Evolutionary conservation across 2,329 filamentous ascomycete genomes (phyloP), one percentile per base, ranked within the genome.

Genomic region (Xylaria sp.): DNA sequence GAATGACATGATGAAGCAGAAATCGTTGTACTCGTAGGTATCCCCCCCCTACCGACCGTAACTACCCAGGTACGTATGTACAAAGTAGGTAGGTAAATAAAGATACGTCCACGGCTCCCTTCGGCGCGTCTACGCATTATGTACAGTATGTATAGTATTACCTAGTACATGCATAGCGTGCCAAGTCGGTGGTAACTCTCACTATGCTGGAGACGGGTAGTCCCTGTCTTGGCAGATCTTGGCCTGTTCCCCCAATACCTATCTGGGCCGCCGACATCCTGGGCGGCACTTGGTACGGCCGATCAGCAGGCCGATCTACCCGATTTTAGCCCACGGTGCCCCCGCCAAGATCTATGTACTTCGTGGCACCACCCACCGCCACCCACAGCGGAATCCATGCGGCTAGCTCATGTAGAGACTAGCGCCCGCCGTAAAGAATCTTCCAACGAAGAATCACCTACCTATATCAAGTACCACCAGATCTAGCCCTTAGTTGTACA

Each of bases 1-100:
- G 42, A 47, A 47, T 47, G 42, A 47, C 14, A 47, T 19, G 42
- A 45, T n/a, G 42, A 47, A 47, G 42, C 42, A 47, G 42, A 47
- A 36, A 36, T 36, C 32, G 32, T 34, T 34, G 4, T 34, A 34
- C 9, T 9, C 32, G 4, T 34, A 34, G 4, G 4, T 34, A 4
- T 34, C 4, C 9, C 34, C 34, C 34, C 11, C 34, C 34, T 36
- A 36, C 34, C 34, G 7, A 36, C 34, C 34, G 34, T 11, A 11
- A 7, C 34, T 36, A 36, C 34, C 34, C 34, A 27, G 24, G 24
- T 27, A 36, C 6, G 8, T 11, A 11, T 7, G 34, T 36, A 36
- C 34, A 42, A 5, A 42, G 8, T 17, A 42, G 11, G 39, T 17
- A 42, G 39, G 14, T 42, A 42, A 42, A 42, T 42, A 11, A 42